Evolutionary conservation across 352 stramenopile species (phyloP), one percentile per base, ranked within the genome.

Genomic region (Globisporangium sylvaticum): DNA sequence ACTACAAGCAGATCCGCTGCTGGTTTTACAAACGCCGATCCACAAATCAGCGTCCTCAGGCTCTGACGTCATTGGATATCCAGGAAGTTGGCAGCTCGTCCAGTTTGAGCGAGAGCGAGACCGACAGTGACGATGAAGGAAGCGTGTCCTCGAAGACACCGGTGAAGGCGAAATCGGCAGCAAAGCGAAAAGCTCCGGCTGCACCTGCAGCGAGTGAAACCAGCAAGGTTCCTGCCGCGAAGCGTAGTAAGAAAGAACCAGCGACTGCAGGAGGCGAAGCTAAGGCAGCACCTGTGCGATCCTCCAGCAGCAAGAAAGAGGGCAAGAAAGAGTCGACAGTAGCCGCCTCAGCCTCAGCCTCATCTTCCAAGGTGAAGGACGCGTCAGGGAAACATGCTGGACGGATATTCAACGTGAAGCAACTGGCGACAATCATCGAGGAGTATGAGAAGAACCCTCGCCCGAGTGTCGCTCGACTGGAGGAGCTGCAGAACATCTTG

Each of bases 11-110:
- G 62, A 87, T 95, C 57, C 81, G 87, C 5, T 90, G 87, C 66
- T 95, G 87, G 87, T 95, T 95, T 71, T 95, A 95, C 76, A 95
- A 95, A 69, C 80, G 87, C 15, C 80, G 85, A 56, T 91, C 85
- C 5, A 87, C 83, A 14, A 91, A 93, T 44, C 80, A 90, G 53
- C 85, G 83, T 50, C 85, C 85, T 44, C 85, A 93, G 68, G 83
- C 83, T 22, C 65, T 93, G 14, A 86, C 77, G 24, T 68, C 72
- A 8, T 73, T 83, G 12, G 85, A 91, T 65, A 68, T 90, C 18
- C 70, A 81, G 25, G 77, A 90, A 22, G 68, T 76, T 37, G 67
- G 72, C 1, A 75, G 58, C 18, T 70, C 77, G 8, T 90, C 81
- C 0, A 87, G 74, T 62, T 80, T 77, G 8, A 91, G 83, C 55